Conservation (phyloP, 2,329 filamentous ascomycete genomes). For the Laburnicola sp. region DNA sequence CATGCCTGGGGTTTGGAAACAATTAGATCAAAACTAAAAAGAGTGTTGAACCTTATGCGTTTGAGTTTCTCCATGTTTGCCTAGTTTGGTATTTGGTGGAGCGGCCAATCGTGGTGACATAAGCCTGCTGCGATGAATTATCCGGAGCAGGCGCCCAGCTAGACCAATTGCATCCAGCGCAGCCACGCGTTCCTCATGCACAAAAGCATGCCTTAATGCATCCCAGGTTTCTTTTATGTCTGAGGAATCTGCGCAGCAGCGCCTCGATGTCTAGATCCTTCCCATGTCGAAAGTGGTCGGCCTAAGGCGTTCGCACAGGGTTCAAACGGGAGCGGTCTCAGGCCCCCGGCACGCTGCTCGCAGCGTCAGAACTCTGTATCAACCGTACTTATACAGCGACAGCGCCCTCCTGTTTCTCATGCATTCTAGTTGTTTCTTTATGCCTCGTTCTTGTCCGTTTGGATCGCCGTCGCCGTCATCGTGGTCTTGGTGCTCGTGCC, state of each 20-base stretch:
- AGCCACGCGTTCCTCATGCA: conserved; percentile 14
- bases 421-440: conserved; percentile 15
- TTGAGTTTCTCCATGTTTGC: conserved; percentile 10
- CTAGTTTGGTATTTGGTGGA: neutral
- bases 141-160: conserved; percentile 4
- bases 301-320: conserved; percentile 12
- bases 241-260: conserved; percentile 12
- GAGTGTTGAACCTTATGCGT: conserved; percentile 30
- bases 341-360: conserved; percentile 20
- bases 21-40: conserved; percentile 4
- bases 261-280: neutral
- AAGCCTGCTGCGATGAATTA: conserved; percentile 1
- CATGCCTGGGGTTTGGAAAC: conserved; percentile 24
- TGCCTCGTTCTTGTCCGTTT: conserved; percentile 13
- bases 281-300: conserved; percentile 7
- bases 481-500: neutral
- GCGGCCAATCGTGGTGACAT: neutral
- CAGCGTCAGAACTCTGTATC: conserved; percentile 29
- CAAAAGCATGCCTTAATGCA: conserved; percentile 18
- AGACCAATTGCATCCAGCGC: conserved; percentile 16
- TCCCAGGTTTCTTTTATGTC: conserved; percentile 27
- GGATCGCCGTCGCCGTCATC: conserved; percentile 4
- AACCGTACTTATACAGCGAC: conserved; percentile 15
- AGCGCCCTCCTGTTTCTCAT: conserved; percentile 15
- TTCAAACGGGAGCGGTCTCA: conserved; percentile 29